These are phyloP conservation scores for Pythium biforme DNA, from an alignment of 352 stramenopile species.

Conservation along the genomic window DNA sequence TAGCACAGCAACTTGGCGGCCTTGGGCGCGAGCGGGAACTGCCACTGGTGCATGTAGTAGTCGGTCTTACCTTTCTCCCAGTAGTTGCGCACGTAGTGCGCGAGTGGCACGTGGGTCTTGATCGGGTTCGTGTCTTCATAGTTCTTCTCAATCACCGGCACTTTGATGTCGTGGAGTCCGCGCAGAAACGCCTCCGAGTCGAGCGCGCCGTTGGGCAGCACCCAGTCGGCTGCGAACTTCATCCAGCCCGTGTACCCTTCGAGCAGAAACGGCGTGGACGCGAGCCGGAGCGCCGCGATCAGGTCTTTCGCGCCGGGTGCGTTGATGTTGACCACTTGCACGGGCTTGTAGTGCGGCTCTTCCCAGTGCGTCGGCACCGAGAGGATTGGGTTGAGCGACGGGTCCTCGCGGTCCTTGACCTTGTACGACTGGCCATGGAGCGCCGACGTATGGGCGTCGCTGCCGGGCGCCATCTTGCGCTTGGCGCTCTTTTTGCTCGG, in stretches of 20 bases:
- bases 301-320: constrained; percentile 46
- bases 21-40: constrained; percentile 88
- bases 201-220: constrained; percentile 52
- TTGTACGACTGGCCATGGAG: constrained; percentile 12
- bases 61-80: constrained; percentile 76
- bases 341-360: constrained; percentile 56
- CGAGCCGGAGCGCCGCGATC: constrained; percentile 62
- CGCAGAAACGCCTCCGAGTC: constrained; percentile 58
- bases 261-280: constrained; percentile 68
- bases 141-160: constrained; percentile 75
- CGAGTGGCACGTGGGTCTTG: constrained; percentile 65
- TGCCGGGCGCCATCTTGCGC: constrained; percentile 18
- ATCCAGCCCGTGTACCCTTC: constrained; percentile 65
- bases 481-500: constrained; percentile 10
- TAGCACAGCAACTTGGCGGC: constrained; percentile 77
- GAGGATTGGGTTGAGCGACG: constrained; percentile 44
- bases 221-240: constrained; percentile 64
- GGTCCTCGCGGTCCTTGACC: constrained; percentile 17
- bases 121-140: constrained; percentile 79
- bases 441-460: constrained; percentile 4
- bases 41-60: constrained; percentile 95
- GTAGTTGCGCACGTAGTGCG: constrained; percentile 80
- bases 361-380: constrained; percentile 74
- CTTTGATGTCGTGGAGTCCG: constrained; percentile 76
- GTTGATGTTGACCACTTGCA: constrained; percentile 70